Percentiles rank a stretch among this genome's conserved stretches.
phyloP scores from a whole-genome alignment of 495 filamentous ascomycete species.

The Thermothielavioides terrestris region DNA sequence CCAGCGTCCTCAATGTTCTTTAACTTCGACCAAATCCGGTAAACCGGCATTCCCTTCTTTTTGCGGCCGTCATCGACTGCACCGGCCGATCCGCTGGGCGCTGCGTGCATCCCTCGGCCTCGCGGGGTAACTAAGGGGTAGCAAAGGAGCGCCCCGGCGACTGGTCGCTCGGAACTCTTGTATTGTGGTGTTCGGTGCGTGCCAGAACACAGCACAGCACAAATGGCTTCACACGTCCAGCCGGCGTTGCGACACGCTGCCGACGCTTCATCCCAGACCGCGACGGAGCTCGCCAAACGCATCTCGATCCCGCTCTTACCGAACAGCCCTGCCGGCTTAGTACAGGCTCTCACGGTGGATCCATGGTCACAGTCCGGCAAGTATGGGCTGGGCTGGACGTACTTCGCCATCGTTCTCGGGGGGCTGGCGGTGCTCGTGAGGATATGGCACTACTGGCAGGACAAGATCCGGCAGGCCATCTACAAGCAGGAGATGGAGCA shows the following conservation, averaged over 20 bases:
- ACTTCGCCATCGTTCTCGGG: constrained; percentile 68
- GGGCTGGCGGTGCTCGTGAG: constrained; percentile 54
- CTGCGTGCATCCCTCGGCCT: background rate
- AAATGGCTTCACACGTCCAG: constrained; percentile 24
- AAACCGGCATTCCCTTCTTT: background rate
- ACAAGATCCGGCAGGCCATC: constrained; percentile 76
- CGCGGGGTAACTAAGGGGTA: too few relatives aligned
- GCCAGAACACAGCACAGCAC: background rate
- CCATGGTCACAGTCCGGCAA: constrained; percentile 75
- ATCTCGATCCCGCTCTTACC: constrained; percentile 63
- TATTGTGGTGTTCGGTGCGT: too few relatives aligned
- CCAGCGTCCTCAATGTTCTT: background rate
- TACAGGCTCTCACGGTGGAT: constrained; percentile 67
- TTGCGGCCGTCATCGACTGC: background rate
- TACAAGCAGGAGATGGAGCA: constrained; percentile 64
- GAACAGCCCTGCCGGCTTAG: constrained; percentile 58
- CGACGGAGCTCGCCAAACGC: constrained; percentile 53
- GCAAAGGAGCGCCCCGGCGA: background rate
- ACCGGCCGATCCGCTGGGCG: background rate
- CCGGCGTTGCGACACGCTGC: constrained; percentile 16
- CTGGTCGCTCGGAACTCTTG: too few relatives aligned
- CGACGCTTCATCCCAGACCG: constrained; percentile 18
- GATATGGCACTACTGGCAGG: constrained; percentile 76
- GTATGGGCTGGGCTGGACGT: constrained; percentile 81
- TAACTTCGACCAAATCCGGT: background rate